phyloP scores from a whole-genome alignment of 768 basidiomycete genomes.

The Suillus brevipes region DNA sequence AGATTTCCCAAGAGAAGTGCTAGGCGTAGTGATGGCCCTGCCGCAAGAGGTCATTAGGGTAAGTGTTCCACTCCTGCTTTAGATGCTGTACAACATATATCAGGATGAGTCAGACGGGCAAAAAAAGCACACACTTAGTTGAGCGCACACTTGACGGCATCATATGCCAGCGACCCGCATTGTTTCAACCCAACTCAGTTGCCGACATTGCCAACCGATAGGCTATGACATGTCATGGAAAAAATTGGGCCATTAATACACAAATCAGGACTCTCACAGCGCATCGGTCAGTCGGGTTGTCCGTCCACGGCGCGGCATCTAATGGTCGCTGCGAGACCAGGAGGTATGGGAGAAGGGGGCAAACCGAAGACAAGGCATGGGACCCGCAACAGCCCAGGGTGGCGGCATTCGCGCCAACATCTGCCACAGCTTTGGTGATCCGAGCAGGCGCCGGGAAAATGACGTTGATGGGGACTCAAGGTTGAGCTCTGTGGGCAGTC shows the following conservation, averaged over 20 bases:
- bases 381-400: neutral
- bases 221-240: neutral
- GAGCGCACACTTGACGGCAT: neutral
- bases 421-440: neutral
- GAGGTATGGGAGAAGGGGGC: neutral
- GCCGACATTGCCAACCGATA: neutral
- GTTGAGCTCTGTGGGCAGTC: neutral
- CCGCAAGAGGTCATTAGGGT: neutral
- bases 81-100: neutral
- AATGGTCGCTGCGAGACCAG: neutral
- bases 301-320: neutral
- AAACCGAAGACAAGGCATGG: neutral
- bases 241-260: neutral
- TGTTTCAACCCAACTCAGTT: neutral
- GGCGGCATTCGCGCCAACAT: neutral
- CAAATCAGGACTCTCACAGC: neutral
- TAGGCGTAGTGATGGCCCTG: neutral
- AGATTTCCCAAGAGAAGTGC: neutral
- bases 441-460: neutral
- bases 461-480: neutral
- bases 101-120: neutral
- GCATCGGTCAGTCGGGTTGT: neutral
- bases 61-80: neutral
- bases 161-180: neutral
- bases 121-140: neutral